A percentile compares a stretch with the other conserved stretches of the same genome.
These are phyloP conservation scores for Crinitomyces ghanaensis DNA, from an alignment of 805 yeast genomes.

Conservation along the genomic window DNA sequence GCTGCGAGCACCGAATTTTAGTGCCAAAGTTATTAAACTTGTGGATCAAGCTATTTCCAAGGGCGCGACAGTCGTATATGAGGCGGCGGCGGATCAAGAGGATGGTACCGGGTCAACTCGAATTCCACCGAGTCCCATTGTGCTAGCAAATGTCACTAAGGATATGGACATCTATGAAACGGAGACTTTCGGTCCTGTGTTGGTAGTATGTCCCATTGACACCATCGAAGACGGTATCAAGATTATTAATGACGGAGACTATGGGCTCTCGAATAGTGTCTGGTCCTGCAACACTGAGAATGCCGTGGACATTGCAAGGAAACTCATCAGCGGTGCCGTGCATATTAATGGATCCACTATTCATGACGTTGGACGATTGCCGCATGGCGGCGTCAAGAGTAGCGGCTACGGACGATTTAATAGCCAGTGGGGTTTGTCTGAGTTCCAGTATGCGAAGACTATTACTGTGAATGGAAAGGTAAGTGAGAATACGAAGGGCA, in stretches of 20 bases:
- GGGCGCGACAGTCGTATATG: slow-evolving; percentile 56
- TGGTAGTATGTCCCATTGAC: slow-evolving; percentile 53
- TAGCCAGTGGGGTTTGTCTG: slow-evolving; percentile 53
- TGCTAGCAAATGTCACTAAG: slow-evolving; percentile 46
- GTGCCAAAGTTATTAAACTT: slow-evolving; percentile 49
- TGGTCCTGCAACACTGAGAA: slow-evolving; percentile 55
- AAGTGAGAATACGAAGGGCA: too few species aligned
- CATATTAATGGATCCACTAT: slow-evolving; percentile 49
- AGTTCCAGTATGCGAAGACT: slow-evolving; percentile 46
- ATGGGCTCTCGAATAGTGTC: slow-evolving; percentile 73
- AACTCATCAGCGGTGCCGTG: slow-evolving; percentile 66
- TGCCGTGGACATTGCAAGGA: slow-evolving; percentile 54
- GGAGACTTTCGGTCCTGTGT: slow-evolving; percentile 77
- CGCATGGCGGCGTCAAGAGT: slow-evolving; percentile 50
- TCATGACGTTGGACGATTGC: slow-evolving; percentile 11
- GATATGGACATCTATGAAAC: slow-evolving; percentile 50
- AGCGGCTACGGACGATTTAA: slow-evolving; percentile 70
- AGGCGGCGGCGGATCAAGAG: slow-evolving; percentile 48
- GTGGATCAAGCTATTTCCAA: slow-evolving; percentile 53
- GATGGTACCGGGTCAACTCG: slow-evolving; percentile 42
- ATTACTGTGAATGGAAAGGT: slow-evolving; percentile 24
- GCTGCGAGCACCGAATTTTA: slow-evolving; percentile 50
- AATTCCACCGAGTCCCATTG: slow-evolving; percentile 53
- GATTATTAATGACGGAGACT: slow-evolving; percentile 58
- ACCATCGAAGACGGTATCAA: slow-evolving; percentile 53